Conservation (phyloP, 768 basidiomycete genomes). For the Austroboletus eburneus region DNA sequence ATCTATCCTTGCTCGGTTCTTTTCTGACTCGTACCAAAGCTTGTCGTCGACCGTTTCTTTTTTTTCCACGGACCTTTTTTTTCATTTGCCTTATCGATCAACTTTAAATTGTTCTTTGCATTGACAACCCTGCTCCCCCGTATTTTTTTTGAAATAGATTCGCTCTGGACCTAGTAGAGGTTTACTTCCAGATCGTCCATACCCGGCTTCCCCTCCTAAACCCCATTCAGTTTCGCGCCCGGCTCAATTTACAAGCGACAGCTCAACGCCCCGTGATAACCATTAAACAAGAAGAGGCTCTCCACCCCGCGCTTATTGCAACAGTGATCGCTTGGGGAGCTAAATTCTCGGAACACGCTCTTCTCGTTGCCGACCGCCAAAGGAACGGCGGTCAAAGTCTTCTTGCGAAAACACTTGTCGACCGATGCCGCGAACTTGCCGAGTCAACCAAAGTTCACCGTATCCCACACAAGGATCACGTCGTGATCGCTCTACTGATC, state of each 20-base stretch:
- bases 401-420: slow-evolving; percentile 71
- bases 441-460: slow-evolving; percentile 87
- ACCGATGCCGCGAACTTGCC: slow-evolving; percentile 79
- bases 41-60: slow-evolving; percentile 12
- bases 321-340: slow-evolving; percentile 89
- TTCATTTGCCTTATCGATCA: slow-evolving; percentile 28
- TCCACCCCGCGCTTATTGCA: slow-evolving; percentile 76
- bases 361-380: slow-evolving; percentile 74
- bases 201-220: slow-evolving; percentile 85
- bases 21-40: slow-evolving; percentile 19
- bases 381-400: slow-evolving; percentile 69
- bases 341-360: slow-evolving; percentile 88
- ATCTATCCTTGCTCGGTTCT: slow-evolving; percentile 14
- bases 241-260: slow-evolving; percentile 46
- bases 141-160: slow-evolving; percentile 51
- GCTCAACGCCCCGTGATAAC: slow-evolving; percentile 20
- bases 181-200: slow-evolving; percentile 91
- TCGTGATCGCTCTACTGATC: slow-evolving; percentile 76
- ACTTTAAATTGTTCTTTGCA: background rate
- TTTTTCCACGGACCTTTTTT: slow-evolving; percentile 18
- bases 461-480: slow-evolving; percentile 71
- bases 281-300: slow-evolving; percentile 37
- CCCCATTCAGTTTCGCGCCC: slow-evolving; percentile 73
- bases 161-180: slow-evolving; percentile 88
- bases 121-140: slow-evolving; percentile 12